These are phyloP conservation scores for Cordyceps javanica DNA, from an alignment of 2,329 filamentous ascomycete species.

Conservation along the genomic window DNA sequence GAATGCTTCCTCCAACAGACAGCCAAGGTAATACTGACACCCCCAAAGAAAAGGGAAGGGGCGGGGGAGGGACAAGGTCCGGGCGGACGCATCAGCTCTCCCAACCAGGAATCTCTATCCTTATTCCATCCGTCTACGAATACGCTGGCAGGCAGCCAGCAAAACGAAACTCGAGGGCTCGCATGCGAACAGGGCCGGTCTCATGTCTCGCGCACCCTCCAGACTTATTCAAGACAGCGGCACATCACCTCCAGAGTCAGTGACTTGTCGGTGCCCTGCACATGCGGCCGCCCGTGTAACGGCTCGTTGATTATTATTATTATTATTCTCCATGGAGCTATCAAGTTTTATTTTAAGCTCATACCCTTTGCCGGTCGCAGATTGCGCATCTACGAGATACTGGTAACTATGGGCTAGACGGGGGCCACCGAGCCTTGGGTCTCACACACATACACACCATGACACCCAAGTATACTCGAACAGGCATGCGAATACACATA, in stretches of 20 bases:
- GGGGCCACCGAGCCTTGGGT: no score
- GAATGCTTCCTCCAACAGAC: background rate
- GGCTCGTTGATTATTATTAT: no score
- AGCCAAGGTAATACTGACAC: background rate
- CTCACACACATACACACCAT: background rate
- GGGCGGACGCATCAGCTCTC: background rate
- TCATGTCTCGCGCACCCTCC: background rate
- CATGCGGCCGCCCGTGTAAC: background rate
- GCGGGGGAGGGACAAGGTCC: no score
- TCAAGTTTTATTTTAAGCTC: conserved; percentile 2
- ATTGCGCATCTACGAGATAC: conserved; percentile 3
- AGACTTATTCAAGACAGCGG: background rate
- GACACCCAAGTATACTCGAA: background rate
- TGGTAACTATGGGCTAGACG: no score
- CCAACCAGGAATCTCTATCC: background rate
- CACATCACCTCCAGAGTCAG: background rate
- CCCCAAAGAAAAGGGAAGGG: no score
- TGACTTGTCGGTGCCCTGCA: background rate
- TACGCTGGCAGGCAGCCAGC: background rate
- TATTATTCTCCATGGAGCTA: no score
- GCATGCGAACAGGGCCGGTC: background rate
- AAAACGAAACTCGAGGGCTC: background rate
- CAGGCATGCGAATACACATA: background rate
- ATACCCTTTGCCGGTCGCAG: background rate
- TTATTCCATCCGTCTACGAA: background rate